phyloP scores from a whole-genome alignment of 1,284 basidiomycete genomes.

The Sporisorium reilianum region DNA sequence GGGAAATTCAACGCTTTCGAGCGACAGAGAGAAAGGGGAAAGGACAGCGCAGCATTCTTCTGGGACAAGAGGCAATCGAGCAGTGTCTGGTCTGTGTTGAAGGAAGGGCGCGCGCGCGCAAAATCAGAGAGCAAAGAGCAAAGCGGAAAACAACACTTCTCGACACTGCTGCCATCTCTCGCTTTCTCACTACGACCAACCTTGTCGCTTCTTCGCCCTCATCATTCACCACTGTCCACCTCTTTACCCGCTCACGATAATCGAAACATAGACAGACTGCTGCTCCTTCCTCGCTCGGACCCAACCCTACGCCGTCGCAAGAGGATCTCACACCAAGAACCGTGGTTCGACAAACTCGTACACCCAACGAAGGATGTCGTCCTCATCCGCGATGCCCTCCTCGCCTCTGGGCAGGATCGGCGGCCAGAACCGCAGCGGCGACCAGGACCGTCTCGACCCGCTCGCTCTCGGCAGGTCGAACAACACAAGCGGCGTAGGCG shows the following conservation, averaged over 20 bases:
- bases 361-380: constrained; percentile 44
- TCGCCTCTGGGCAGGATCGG: constrained; percentile 50
- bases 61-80: constrained; percentile 73
- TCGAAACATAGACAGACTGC: background rate
- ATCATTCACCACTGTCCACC: background rate
- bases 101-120: background rate
- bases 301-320: background rate
- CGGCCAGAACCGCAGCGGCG: constrained; percentile 31
- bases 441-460: constrained; percentile 40
- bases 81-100: constrained; percentile 49
- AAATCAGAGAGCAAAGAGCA: background rate
- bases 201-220: background rate
- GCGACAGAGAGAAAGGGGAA: constrained; percentile 11
- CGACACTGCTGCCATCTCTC: background rate
- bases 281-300: background rate
- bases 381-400: constrained; percentile 53
- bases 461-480: constrained; percentile 42
- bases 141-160: constrained; percentile 1
- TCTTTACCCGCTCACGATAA: background rate
- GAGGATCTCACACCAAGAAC: background rate
- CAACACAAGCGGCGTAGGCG: constrained; percentile 32
- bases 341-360: too few relatives aligned
- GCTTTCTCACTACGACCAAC: background rate
- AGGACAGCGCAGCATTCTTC: constrained; percentile 1
- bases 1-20: constrained; percentile 8